Conservation (phyloP, 352 stramenopile genomes). For the Pythium volutum region DNA sequence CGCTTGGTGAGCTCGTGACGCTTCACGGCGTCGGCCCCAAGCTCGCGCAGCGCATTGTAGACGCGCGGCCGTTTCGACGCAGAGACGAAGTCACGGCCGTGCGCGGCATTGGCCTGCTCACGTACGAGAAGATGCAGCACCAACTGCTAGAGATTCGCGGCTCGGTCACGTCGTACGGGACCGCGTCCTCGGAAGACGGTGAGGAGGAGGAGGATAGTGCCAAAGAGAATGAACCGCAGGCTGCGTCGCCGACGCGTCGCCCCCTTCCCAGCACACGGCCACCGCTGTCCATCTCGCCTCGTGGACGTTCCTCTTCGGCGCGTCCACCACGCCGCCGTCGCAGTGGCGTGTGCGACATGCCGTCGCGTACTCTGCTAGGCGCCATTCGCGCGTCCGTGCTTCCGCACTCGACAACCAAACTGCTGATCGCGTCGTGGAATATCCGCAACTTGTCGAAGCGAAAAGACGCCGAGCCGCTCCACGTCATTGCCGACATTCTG, state of each 20-base stretch:
- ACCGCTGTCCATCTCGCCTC: neutral
- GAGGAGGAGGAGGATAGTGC: neutral
- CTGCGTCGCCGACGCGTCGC: neutral
- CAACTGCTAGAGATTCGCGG: constrained; percentile 13
- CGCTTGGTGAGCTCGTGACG: constrained; percentile 30
- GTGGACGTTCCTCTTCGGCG: neutral
- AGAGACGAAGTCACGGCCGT: constrained; percentile 52
- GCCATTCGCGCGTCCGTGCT: constrained; percentile 40
- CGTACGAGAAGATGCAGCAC: constrained; percentile 39
- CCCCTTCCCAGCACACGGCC: neutral
- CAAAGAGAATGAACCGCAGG: constrained; percentile 1
- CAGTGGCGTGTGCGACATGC: neutral
- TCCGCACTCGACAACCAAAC: constrained; percentile 2
- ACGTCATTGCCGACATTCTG: constrained; percentile 49
- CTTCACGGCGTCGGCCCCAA: constrained; percentile 41
- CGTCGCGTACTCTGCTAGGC: constrained; percentile 34
- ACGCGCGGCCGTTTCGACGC: constrained; percentile 40
- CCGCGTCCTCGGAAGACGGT: neutral
- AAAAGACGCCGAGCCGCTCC: constrained; percentile 34
- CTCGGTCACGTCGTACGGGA: neutral
- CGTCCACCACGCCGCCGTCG: neutral
- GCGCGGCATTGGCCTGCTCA: constrained; percentile 39
- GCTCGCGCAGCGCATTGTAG: constrained; percentile 42
- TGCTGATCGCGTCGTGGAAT: constrained; percentile 70
- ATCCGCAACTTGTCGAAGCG: constrained; percentile 64